Percentiles rank a stretch among this genome's conserved stretches.
These are phyloP conservation scores for Solanum chmielewskii DNA, from an alignment of 257 asterid genomes.

Conservation along the genomic window DNA sequence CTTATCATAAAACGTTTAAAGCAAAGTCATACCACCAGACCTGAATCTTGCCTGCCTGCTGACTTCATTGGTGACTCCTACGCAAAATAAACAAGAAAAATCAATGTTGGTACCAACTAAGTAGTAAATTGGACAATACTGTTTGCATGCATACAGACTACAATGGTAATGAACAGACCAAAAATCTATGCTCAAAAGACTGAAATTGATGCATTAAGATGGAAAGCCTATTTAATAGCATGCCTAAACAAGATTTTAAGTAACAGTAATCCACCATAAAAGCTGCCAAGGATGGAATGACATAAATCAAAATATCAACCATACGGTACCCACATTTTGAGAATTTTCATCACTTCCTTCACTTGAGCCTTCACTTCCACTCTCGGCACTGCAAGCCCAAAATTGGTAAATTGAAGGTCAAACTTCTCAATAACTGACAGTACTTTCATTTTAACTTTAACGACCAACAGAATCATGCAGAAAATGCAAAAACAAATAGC, in stretches of 20 bases:
- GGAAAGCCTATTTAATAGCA: background rate
- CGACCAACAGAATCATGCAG: background rate
- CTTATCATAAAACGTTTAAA: background rate
- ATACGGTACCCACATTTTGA: conserved; percentile 52
- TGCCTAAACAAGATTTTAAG: background rate
- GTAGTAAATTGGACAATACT: background rate
- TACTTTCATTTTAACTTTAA: background rate
- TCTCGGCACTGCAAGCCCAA: conserved; percentile 62
- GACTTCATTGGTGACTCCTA: conserved; percentile 51
- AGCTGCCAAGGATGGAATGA: background rate
- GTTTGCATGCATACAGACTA: background rate
- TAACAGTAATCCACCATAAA: background rate
- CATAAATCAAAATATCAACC: background rate
- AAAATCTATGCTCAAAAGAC: background rate
- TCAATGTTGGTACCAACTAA: background rate
- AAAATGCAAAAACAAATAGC: background rate
- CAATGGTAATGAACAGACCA: background rate
- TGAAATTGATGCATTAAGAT: background rate
- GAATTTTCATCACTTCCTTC: conserved; percentile 89
- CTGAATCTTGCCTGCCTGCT: conserved; percentile 45
- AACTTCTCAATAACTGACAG: background rate
- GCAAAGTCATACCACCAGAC: conserved; percentile 15
- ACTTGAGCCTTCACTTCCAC: conserved; percentile 81
- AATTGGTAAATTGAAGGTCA: background rate
- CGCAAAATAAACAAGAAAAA: conserved; percentile 2